Evolutionary conservation across 1,284 basidiomycete species (phyloP).

Genomic region (Thelephora terrestris): DNA sequence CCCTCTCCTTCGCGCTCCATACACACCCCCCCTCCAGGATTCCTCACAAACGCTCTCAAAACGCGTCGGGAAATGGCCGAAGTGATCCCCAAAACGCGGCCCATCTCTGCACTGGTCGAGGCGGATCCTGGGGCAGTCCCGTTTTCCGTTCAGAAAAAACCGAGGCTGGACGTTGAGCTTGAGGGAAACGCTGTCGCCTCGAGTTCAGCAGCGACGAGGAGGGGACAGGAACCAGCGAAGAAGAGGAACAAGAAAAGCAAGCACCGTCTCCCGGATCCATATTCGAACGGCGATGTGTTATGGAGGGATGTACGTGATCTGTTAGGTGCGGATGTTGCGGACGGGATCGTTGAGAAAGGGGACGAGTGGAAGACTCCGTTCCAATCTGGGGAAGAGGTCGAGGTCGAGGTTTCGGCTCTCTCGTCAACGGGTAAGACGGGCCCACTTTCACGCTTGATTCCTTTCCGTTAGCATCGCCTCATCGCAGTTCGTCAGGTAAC

Average conservation of each 20-base stretch:
- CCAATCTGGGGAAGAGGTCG: conserved; percentile 47
- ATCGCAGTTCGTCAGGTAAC: conserved; percentile 40
- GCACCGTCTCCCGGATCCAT: conserved; percentile 42
- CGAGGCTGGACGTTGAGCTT: conserved; percentile 22
- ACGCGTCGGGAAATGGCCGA: conserved; percentile 1
- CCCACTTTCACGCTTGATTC: background rate
- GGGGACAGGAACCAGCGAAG: conserved; percentile 11
- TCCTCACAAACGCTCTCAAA: background rate
- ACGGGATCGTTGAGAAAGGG: conserved; percentile 36
- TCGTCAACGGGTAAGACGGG: conserved; percentile 60
- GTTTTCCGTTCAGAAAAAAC: conserved; percentile 28
- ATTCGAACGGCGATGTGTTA: conserved; percentile 67
- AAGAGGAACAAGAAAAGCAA: conserved; percentile 11
- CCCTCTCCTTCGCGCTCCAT: background rate
- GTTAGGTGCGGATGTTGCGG: conserved; percentile 52
- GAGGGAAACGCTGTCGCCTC: conserved; percentile 6
- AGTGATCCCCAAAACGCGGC: background rate
- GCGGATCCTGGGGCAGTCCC: too few species aligned
- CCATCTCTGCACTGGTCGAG: conserved; percentile 2
- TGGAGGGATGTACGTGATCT: conserved; percentile 61
- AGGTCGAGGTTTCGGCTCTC: conserved; percentile 53
- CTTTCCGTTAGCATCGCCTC: conserved; percentile 7
- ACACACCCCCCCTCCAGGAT: background rate
- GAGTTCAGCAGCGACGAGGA: conserved; percentile 11
- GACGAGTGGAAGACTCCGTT: conserved; percentile 54